A percentile compares a stretch with the other conserved stretches of the same genome.
phyloP scores from a whole-genome alignment of 2,329 filamentous ascomycete species.

The Metarhizium anisopliae region DNA sequence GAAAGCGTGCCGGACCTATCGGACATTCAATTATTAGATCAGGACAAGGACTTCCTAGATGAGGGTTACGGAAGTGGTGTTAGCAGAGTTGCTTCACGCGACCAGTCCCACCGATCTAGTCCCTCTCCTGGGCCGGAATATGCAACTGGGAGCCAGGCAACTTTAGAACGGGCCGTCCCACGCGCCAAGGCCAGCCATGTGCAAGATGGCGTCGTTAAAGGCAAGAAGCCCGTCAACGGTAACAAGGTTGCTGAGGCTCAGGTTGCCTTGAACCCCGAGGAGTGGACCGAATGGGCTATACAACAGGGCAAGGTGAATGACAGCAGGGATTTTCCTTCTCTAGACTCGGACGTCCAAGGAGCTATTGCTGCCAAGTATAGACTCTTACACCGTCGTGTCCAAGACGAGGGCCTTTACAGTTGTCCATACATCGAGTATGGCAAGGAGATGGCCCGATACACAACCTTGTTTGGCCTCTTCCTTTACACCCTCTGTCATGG shows the following conservation, averaged over 20 bases:
- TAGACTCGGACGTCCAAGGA: slow-evolving; percentile 44
- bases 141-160: background rate
- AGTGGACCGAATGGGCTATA: slow-evolving; percentile 27
- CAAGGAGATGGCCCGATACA: slow-evolving; percentile 48
- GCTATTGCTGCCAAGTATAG: slow-evolving; percentile 48
- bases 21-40: slow-evolving; percentile 4
- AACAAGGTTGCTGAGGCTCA: background rate
- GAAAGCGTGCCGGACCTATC: slow-evolving; percentile 9
- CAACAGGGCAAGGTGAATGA: slow-evolving; percentile 25
- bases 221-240: background rate
- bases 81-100: background rate
- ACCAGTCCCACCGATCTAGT: slow-evolving; percentile 5
- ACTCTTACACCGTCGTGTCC: slow-evolving; percentile 43
- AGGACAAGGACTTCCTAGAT: slow-evolving; percentile 7
- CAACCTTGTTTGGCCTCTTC: slow-evolving; percentile 39
- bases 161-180: background rate
- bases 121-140: slow-evolving; percentile 3
- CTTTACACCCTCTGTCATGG: slow-evolving; percentile 32
- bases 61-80: slow-evolving; percentile 8
- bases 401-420: slow-evolving; percentile 46
- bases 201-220: background rate
- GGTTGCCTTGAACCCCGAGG: slow-evolving; percentile 8
- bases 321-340: slow-evolving; percentile 36
- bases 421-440: slow-evolving; percentile 50
- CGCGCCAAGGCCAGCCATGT: slow-evolving; percentile 1